A percentile compares a stretch with the other conserved stretches of the same genome.
phyloP scores from a whole-genome alignment of 164 flowering plant species.

The Akebia trifoliata region DNA sequence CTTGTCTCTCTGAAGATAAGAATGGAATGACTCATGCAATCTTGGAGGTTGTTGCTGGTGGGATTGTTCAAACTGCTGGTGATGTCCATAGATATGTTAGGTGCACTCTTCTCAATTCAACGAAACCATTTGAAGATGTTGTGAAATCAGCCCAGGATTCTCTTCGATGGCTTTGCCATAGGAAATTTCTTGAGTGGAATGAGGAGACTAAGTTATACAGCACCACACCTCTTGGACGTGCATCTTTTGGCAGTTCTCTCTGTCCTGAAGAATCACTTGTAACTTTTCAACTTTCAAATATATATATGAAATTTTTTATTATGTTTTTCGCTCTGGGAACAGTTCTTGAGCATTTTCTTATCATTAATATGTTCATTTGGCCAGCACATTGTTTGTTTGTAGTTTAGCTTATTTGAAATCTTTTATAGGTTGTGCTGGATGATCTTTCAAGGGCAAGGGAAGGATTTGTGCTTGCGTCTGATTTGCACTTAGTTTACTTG shows the following conservation, averaged over 20 bases:
- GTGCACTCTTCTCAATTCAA: slow-evolving; percentile 94
- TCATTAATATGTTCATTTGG: background rate
- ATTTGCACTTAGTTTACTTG: slow-evolving; percentile 90
- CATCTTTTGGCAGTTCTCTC: slow-evolving; percentile 94
- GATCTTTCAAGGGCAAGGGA: slow-evolving; percentile 95
- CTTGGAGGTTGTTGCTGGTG: slow-evolving; percentile 94
- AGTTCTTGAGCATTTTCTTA: background rate
- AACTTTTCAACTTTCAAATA: slow-evolving; percentile 13
- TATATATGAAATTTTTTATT: background rate
- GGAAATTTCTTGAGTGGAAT: slow-evolving; percentile 91
- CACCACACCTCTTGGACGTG: slow-evolving; percentile 93
- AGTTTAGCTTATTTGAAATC: background rate
- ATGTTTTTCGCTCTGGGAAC: background rate
- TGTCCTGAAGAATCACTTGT: slow-evolving; percentile 97
- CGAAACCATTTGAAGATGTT: slow-evolving; percentile 93
- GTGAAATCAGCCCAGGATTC: slow-evolving; percentile 97
- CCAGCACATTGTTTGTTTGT: background rate
- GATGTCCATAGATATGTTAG: slow-evolving; percentile 94
- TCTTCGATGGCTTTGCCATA: slow-evolving; percentile 88
- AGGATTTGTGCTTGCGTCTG: slow-evolving; percentile 96
- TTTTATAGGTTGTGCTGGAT: slow-evolving; percentile 73
- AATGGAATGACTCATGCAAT: slow-evolving; percentile 99
- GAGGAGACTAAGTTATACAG: slow-evolving; percentile 87
- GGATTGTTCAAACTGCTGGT: slow-evolving; percentile 89
- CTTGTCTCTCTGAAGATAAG: slow-evolving; percentile 92